phyloP scores from a whole-genome alignment of 1,284 basidiomycete species.

The Heterobasidion annosum region DNA sequence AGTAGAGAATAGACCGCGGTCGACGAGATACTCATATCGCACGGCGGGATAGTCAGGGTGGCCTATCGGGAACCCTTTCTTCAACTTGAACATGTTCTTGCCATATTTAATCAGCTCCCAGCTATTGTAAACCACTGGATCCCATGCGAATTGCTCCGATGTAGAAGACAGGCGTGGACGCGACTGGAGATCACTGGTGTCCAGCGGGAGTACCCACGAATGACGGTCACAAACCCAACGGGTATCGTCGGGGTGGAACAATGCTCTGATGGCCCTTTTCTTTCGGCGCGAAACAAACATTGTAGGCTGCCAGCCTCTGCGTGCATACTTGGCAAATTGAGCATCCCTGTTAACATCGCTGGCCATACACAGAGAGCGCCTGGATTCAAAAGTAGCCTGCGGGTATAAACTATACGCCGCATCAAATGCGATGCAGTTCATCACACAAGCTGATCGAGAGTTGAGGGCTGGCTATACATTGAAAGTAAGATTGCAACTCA shows the following conservation, averaged over 20 bases:
- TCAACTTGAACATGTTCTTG: neutral
- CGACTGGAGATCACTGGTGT: neutral
- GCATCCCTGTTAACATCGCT: neutral
- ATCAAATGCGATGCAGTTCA: conserved; percentile 14
- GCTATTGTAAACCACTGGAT: neutral
- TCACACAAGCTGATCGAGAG: conserved; percentile 9
- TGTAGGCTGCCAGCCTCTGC: conserved; percentile 17
- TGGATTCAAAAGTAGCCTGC: conserved; percentile 12
- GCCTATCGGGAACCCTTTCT: neutral
- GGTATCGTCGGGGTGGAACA: neutral
- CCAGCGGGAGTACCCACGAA: neutral
- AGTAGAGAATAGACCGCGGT: neutral
- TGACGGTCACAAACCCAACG: neutral
- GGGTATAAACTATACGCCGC: conserved; percentile 14
- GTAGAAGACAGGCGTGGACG: neutral
- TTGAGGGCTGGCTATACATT: no score
- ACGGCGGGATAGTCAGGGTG: neutral
- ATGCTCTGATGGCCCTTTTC: neutral
- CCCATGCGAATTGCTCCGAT: neutral
- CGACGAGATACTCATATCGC: neutral
- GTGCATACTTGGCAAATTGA: conserved; percentile 17
- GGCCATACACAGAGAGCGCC: conserved; percentile 1
- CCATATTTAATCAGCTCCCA: neutral
- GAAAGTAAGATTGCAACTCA: conserved; percentile 15
- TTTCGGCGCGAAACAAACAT: neutral